Conservation (phyloP, 2,329 filamentous ascomycete species). For the Dothideomycetes sp. region DNA sequence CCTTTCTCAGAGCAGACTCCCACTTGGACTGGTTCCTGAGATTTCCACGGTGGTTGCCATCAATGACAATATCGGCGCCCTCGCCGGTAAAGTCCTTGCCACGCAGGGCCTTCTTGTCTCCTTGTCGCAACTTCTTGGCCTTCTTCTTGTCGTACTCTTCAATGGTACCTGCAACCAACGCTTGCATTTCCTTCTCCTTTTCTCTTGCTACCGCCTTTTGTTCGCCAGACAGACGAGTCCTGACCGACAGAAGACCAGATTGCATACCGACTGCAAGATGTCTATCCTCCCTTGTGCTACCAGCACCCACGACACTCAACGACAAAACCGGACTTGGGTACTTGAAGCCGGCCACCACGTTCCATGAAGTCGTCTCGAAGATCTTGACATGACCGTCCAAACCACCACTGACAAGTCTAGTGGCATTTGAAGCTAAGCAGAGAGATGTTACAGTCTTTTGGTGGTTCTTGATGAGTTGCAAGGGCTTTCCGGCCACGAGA, state of each 20-base stretch:
- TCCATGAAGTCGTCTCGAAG: conserved; percentile 90
- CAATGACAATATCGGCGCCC: conserved; percentile 79
- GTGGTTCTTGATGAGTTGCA: conserved; percentile 83
- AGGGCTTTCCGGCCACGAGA: conserved; percentile 78
- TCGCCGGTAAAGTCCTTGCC: conserved; percentile 77
- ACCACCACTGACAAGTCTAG: conserved; percentile 74
- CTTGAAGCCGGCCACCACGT: conserved; percentile 89
- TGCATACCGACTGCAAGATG: conserved; percentile 94
- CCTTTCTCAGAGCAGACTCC: conserved; percentile 74
- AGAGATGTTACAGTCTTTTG: conserved; percentile 95
- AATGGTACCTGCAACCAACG: conserved; percentile 65
- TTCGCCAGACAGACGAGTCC: conserved; percentile 75
- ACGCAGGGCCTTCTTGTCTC: conserved; percentile 50
- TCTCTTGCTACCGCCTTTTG: conserved; percentile 70
- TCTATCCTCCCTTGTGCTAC: conserved; percentile 66
- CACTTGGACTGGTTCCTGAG: conserved; percentile 60
- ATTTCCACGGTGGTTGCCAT: conserved; percentile 57
- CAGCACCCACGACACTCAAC: conserved; percentile 63
- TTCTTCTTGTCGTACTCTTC: conserved; percentile 66
- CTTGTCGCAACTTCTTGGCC: conserved; percentile 51
- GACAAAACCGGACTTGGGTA: conserved; percentile 87
- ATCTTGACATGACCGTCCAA: conserved; percentile 96
- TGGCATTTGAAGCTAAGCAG: conserved; percentile 68
- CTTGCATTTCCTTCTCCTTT: conserved; percentile 75
- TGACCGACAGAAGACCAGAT: conserved; percentile 81